Evolutionary conservation across 768 basidiomycete species (phyloP).

Genomic region (Nidula microcarpa): DNA sequence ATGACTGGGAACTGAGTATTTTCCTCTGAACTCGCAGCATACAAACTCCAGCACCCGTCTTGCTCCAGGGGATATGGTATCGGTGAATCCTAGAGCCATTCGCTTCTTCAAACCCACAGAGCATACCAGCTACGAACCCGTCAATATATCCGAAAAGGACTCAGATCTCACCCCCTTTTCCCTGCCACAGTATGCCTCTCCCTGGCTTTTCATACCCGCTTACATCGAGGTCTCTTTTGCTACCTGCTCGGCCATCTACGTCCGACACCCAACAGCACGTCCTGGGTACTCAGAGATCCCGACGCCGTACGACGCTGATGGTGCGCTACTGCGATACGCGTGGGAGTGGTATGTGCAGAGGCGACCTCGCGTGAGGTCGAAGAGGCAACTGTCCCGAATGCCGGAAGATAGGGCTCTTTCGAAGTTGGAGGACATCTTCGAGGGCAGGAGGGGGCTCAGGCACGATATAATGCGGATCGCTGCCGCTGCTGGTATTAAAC

Average conservation of each 20-base stretch:
- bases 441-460: slow-evolving; percentile 16
- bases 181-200: slow-evolving; percentile 84
- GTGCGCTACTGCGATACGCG: slow-evolving; percentile 83
- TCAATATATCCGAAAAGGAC: slow-evolving; percentile 14
- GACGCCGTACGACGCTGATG: slow-evolving; percentile 94
- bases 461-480: slow-evolving; percentile 16
- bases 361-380: slow-evolving; percentile 64
- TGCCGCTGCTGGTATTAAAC: too few species aligned
- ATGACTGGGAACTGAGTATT: slow-evolving; percentile 1
- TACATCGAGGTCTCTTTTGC: slow-evolving; percentile 70
- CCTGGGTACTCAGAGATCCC: slow-evolving; percentile 95
- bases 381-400: slow-evolving; percentile 56
- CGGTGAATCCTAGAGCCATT: slow-evolving; percentile 80
- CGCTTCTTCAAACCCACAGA: slow-evolving; percentile 54
- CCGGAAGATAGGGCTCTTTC: slow-evolving; percentile 59
- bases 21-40: slow-evolving; percentile 46
- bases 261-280: slow-evolving; percentile 96
- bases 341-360: slow-evolving; percentile 94
- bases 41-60: slow-evolving; percentile 81
- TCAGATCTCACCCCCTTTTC: slow-evolving; percentile 66
- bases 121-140: slow-evolving; percentile 29
- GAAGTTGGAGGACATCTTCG: slow-evolving; percentile 25
- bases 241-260: slow-evolving; percentile 89
- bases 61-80: slow-evolving; percentile 92
- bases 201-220: slow-evolving; percentile 86